These are phyloP conservation scores for Thoreauomyces humboldtii DNA, from an alignment of 192 early-diverging fungal genomes.

Conservation along the genomic window DNA sequence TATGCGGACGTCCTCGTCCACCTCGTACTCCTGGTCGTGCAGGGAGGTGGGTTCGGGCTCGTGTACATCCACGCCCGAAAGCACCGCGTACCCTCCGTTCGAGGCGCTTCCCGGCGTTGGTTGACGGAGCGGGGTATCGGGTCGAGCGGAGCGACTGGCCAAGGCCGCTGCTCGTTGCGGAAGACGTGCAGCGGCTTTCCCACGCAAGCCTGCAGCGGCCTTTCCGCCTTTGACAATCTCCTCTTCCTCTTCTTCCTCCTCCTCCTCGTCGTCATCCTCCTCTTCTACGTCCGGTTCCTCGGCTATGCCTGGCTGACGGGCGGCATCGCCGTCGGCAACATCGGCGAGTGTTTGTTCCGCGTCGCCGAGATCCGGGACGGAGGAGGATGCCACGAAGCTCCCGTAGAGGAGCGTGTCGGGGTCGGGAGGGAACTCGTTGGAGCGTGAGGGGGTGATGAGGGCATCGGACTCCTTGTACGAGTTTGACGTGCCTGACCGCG, in stretches of 20 bases:
- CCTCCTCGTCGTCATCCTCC: constrained; percentile 24
- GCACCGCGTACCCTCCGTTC: constrained; percentile 3
- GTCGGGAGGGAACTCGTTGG: constrained; percentile 27
- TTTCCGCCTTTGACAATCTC: not conserved
- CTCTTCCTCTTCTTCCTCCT: constrained; percentile 30
- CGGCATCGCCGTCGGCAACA: not conserved
- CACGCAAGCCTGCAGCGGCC: constrained; percentile 1
- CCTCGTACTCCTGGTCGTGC: constrained; percentile 40
- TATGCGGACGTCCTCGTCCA: constrained; percentile 52
- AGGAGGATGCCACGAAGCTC: constrained; percentile 9
- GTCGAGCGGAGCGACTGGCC: constrained; percentile 12
- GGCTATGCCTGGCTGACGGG: not conserved
- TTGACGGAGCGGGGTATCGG: not conserved
- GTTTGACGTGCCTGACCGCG: not conserved
- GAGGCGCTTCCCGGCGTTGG: not conserved
- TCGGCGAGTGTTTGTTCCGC: too few relatives aligned
- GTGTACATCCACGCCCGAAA: not conserved
- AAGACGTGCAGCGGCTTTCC: constrained; percentile 23
- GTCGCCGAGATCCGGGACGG: too few relatives aligned
- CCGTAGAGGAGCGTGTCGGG: constrained; percentile 25
- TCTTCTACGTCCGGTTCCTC: not conserved
- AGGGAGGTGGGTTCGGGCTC: constrained; percentile 4
- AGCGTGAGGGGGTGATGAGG: constrained; percentile 13
- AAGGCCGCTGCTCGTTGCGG: constrained; percentile 24
- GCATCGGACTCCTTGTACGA: not conserved